Percentiles rank a stretch among this genome's conserved stretches.
These are phyloP conservation scores for Collybiopsis luxurians DNA, from an alignment of 768 basidiomycete species.

Conservation along the genomic window DNA sequence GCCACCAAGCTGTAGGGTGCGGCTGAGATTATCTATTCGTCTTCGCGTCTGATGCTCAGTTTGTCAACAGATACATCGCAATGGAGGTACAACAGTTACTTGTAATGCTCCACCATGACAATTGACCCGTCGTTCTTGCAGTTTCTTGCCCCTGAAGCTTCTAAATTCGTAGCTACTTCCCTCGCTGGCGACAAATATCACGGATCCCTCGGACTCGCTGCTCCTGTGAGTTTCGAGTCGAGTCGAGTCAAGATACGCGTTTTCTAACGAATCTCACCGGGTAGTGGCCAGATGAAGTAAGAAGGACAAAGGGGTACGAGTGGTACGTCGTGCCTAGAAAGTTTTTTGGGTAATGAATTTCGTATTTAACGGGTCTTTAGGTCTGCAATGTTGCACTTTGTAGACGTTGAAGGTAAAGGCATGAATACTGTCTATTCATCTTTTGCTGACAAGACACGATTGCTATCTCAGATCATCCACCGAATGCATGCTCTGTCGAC, in stretches of 20 bases:
- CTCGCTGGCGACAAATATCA: slow-evolving; percentile 38
- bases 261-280: background rate
- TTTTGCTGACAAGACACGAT: background rate
- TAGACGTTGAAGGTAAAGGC: slow-evolving; percentile 44
- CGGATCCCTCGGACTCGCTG: slow-evolving; percentile 47
- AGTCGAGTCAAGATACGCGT: background rate
- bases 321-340: slow-evolving; percentile 17
- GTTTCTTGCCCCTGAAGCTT: slow-evolving; percentile 49
- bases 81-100: slow-evolving; percentile 30
- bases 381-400: slow-evolving; percentile 44
- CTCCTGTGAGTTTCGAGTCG: slow-evolving; percentile 31
- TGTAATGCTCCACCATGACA: background rate
- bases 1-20: slow-evolving; percentile 2
- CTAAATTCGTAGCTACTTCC: slow-evolving; percentile 43
- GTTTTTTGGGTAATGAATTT: background rate
- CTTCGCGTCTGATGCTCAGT: background rate
- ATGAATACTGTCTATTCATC: slow-evolving; percentile 10
- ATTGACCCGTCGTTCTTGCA: slow-evolving; percentile 15
- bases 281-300: background rate
- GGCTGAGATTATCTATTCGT: background rate
- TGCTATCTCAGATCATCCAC: slow-evolving; percentile 33
- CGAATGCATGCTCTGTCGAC: slow-evolving; percentile 46
- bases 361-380: background rate
- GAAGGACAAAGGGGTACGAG: background rate
- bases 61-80: slow-evolving; percentile 31